Conservation (phyloP, 768 basidiomycete genomes). For the Tricholoma saponaceum region DNA sequence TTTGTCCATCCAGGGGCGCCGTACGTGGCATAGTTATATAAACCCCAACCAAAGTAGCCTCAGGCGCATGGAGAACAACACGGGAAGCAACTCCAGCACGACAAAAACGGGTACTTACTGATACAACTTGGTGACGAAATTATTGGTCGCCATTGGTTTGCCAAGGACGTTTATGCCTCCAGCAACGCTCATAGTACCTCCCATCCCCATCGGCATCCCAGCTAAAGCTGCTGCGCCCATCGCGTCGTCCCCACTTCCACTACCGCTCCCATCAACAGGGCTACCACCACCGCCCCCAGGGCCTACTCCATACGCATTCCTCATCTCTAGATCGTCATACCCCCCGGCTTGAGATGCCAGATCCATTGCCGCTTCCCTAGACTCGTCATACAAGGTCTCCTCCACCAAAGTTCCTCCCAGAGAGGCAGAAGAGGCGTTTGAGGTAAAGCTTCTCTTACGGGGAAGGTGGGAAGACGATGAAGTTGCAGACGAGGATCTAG, state of each 20-base stretch:
- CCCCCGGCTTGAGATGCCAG: constrained; percentile 27
- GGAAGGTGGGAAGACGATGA: constrained; percentile 57
- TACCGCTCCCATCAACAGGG: constrained; percentile 46
- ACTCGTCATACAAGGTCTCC: constrained; percentile 37
- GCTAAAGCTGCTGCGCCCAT: constrained; percentile 8
- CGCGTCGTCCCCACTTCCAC: constrained; percentile 40
- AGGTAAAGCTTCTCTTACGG: constrained; percentile 64
- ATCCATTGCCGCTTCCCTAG: constrained; percentile 33
- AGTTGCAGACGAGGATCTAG: constrained; percentile 45
- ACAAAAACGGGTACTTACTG: constrained; percentile 46
- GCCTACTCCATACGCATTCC: constrained; percentile 28
- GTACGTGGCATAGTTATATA: not conserved
- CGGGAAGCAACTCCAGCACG: no score
- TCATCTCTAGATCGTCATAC: constrained; percentile 62
- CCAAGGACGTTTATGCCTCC: constrained; percentile 54
- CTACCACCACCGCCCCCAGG: constrained; percentile 24
- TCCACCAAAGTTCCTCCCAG: constrained; percentile 29
- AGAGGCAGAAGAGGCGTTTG: constrained; percentile 29
- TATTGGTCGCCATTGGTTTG: constrained; percentile 70
- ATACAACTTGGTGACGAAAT: constrained; percentile 87
- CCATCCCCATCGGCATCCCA: constrained; percentile 15
- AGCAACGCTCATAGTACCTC: constrained; percentile 32
- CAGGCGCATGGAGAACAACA: not conserved
- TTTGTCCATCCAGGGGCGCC: constrained; percentile 6
- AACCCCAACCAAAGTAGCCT: not conserved